Base-by-base conservation (phyloP, 2,329 filamentous ascomycete genomes). In the Fusarium longipes region DNA sequence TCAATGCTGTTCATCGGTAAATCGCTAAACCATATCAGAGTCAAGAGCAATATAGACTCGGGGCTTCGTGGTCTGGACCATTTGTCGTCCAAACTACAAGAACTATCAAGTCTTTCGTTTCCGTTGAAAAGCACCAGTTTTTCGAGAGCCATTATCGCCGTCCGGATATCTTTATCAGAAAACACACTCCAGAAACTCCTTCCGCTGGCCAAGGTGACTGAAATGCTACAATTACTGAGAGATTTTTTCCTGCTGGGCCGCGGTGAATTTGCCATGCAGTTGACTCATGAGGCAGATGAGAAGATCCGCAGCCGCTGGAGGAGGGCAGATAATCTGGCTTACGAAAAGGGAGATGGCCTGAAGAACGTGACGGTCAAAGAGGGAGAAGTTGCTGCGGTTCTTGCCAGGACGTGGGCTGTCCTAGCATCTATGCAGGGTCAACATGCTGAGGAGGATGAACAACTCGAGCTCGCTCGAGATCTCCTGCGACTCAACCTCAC, bases 1-100 rank as follows among this genome's bases (percentile, higher is more conserved):
- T 97, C 94, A 0, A 93, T 98, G 76, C 82, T 97, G 7, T 97
- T 97, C 74, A 91, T 97, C 64, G 96, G 96, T 12, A 92, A 91
- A 67, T 96, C 93, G 1, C 82, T 98, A 44, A 93, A 96, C 70
- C 92, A 97, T 68, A 91, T 97, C 54, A 86, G 91, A 48, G 84
- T 86, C 17, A 84, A 82, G 69, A 82, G 82, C 56, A 82, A 78
- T 44, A 75, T 80, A 11, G 80, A 83, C 60, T 78, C 80, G 15
- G 76, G 80, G 50, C 67, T 82, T 20, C 79, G 80, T 32, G 87
- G 88, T 29, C 79, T 89, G 6, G 83, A 87, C 20, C 84, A 92
- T 47, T 80, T 92, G 2, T 87, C 91, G 1, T 84, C 86, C 1
- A 92, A 96, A 74, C 83, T 96, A 10, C 82, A 84, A 48, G 84